Evolutionary conservation across 768 basidiomycete genomes (phyloP), one percentile per base, ranked within the genome.

Genomic region (Phaeolepiota aurea): DNA sequence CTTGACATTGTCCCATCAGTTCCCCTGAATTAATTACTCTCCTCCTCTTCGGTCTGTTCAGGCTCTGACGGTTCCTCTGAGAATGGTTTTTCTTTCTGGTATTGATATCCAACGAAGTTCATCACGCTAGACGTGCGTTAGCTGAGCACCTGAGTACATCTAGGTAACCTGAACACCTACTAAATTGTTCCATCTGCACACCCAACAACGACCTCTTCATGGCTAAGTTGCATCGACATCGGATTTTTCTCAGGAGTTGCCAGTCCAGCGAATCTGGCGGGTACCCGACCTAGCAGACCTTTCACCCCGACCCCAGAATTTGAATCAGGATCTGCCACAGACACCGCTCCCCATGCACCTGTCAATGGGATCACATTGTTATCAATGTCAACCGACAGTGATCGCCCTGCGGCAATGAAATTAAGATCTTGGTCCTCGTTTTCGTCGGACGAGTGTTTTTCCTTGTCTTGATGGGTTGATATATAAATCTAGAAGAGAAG

Each of bases 171-270:
- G n/a, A 28, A 47, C n/a, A 11, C 68, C 87, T 47, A 91, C 87
- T 91, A 91, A 50, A 91, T 91, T 2, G 86, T 88, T 11, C 88
- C 88, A 58, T 91, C 88, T 19, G 87, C 87, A 66, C 88, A 91
- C 0, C 88, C 88, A 20, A 92, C 86, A 13, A 91, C 88, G 1
- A 92, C 83, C 54, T 91, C 87, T 53, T 92, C 89, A 49, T 90
- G 85, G 49, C 84, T 89, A 51, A 93, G 58, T 48, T 88, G 87
- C 81, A 94, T 86, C 46, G 85, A 86, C 90, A 91, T 91, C 5
- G 90, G 91, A 51, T 93, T 91, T 74, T 91, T 88, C 61, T 86
- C 90, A 1, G 91, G 88, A 16, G 77, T 85, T 20, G 87, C 84
- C 32, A 94, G 69, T 2, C 88, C 88, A 14, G 68, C 55, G 50